phyloP scores from a whole-genome alignment of 1,284 basidiomycete genomes.

The Ustilago lituana region DNA sequence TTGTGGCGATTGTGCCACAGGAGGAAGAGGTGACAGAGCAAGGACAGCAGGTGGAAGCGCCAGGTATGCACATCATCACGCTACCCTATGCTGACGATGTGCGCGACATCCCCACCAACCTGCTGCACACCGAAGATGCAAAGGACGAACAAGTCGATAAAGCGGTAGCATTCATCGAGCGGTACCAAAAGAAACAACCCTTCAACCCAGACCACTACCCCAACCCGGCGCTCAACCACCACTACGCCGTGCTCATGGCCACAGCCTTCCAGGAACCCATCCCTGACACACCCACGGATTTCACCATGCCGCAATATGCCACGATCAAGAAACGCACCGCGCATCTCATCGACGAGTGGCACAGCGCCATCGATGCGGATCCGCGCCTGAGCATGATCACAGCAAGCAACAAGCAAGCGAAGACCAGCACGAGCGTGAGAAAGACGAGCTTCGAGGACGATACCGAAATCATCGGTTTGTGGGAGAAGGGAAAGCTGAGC shows the following conservation, averaged over 20 bases:
- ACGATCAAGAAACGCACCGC: constrained; percentile 85
- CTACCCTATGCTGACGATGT: constrained; percentile 95
- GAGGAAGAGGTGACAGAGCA: constrained; percentile 77
- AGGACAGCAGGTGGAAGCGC: constrained; percentile 79
- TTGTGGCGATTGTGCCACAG: constrained; percentile 83
- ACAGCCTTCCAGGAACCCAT: constrained; percentile 81
- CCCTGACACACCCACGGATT: constrained; percentile 75
- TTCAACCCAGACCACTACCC: constrained; percentile 90
- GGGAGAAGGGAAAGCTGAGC: constrained; percentile 42
- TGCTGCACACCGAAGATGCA: constrained; percentile 70
- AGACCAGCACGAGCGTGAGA: constrained; percentile 34
- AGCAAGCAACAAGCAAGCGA: constrained; percentile 10
- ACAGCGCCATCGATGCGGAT: constrained; percentile 75
- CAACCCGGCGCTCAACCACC: constrained; percentile 85
- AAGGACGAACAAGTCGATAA: constrained; percentile 76
- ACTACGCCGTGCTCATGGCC: constrained; percentile 89
- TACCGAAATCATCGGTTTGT: constrained; percentile 35
- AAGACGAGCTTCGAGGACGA: constrained; percentile 44
- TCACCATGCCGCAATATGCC: constrained; percentile 80
- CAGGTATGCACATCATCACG: constrained; percentile 90
- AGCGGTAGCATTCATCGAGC: constrained; percentile 80
- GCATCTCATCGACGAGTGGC: constrained; percentile 79
- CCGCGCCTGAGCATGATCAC: constrained; percentile 21
- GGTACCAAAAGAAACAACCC: constrained; percentile 78
- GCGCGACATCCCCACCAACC: constrained; percentile 74